Evolutionary conservation across 2,329 filamentous ascomycete species (phyloP).

Genomic region (Botrytis aclada): DNA sequence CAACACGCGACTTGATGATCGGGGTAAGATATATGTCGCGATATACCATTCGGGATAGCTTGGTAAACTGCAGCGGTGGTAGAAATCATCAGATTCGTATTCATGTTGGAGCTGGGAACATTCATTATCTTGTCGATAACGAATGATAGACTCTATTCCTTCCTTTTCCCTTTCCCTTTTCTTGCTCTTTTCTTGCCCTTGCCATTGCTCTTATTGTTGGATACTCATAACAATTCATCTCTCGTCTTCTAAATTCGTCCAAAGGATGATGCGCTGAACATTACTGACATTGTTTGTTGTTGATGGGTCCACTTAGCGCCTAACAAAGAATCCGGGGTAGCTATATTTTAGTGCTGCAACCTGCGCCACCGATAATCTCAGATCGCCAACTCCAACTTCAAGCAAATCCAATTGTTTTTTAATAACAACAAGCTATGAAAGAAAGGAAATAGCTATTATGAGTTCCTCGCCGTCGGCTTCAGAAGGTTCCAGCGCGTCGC

Average conservation of each 20-base stretch:
- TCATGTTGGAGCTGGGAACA: neutral
- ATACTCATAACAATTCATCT: neutral
- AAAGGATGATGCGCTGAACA: neutral
- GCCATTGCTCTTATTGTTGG: neutral
- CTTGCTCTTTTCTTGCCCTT: neutral
- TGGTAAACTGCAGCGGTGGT: neutral
- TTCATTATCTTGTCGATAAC: neutral
- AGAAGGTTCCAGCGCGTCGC: neutral
- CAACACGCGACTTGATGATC: neutral
- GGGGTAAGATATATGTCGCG: neutral
- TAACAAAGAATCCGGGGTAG: constrained; percentile 13
- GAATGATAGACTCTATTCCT: neutral
- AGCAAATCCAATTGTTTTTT: neutral
- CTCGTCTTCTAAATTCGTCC: neutral
- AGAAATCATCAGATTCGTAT: neutral
- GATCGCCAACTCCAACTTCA: neutral
- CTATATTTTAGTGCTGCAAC: neutral
- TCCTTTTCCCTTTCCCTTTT: neutral
- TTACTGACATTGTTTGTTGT: neutral
- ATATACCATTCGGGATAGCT: neutral
- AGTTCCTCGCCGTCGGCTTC: constrained; percentile 13
- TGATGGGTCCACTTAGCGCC: neutral
- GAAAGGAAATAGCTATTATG: constrained; percentile 3
- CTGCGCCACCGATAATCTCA: constrained; percentile 1
- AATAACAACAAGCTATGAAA: constrained; percentile 15